Base-by-base conservation (phyloP, 495 filamentous ascomycete genomes). In the Clavariopsis aquatica region DNA sequence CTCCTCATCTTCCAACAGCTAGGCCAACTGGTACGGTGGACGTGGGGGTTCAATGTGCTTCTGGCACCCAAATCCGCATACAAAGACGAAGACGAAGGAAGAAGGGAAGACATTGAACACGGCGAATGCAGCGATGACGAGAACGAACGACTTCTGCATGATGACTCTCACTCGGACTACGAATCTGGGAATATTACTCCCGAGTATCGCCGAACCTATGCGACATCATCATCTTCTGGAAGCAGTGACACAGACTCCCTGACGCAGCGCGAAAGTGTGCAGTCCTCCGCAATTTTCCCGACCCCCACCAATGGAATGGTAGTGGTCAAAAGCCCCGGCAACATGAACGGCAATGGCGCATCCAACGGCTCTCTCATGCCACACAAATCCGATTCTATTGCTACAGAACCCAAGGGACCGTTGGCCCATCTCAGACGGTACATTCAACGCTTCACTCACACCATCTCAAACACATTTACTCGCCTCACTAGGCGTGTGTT, bases 1-100 rank as follows among this genome's bases (percentile, higher is more conserved):
- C 82, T 98, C 12, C 80, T 98, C 57, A 96, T 98, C 68, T 98
- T 98, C 77, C 94, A 98, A 78, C 94, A 98, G 73, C 84, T 98
- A 19, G 94, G 94, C 23, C 94, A 98, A 75, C 81, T 97, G 22
- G 87, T 98, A 51, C 83, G 94, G 57, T 98, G 94, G 94, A 97
- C 90, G 66, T 98, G 95, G 95, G 94, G 94, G 9, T 97, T 95
- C 71, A 91, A 96, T 70, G 85, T 98, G 45, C 78, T 98, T 17
- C 80, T 98, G 8, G 92, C 92, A 17, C 91, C 92, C 2, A 85
- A 87, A 60, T 83, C 85, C 26, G 87, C 88, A 60, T 88, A 89
- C 64, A 81, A 80, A 20, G 85, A 87, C 41, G 81, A 84, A 47
- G 79, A 77, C 15, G 73, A 82, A 20, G 80, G 82, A 41, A 73